Conservation (phyloP, 106 monocot genomes). For the Dioscorea zingiberensis region DNA sequence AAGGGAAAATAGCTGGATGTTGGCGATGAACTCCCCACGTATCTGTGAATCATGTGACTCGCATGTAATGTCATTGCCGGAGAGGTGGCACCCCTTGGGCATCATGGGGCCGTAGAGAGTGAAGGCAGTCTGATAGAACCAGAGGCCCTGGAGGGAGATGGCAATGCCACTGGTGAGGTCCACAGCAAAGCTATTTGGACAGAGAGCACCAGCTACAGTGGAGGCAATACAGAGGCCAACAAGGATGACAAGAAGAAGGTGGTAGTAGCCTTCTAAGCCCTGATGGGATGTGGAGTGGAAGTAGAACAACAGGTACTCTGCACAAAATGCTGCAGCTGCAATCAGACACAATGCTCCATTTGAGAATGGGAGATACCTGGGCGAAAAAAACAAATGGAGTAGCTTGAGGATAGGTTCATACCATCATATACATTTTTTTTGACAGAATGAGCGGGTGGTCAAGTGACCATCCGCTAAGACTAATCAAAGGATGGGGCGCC, state of each 20-base stretch:
- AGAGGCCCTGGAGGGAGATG: conserved; percentile 90
- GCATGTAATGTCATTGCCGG: conserved; percentile 47
- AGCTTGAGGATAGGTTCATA: too few species aligned
- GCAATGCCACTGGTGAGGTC: conserved; percentile 51
- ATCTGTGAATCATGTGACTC: conserved; percentile 26
- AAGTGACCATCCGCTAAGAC: too few species aligned
- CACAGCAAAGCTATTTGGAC: conserved; percentile 48
- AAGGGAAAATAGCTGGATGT: conserved; percentile 69
- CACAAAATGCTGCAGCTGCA: conserved; percentile 65
- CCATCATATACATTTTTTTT: too few species aligned
- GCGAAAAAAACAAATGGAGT: not conserved
- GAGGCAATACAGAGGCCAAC: conserved; percentile 66
- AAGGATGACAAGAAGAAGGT: conserved; percentile 77
- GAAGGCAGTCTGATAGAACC: conserved; percentile 99
- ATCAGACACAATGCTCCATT: conserved; percentile 71
- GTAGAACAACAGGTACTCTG: conserved; percentile 89
- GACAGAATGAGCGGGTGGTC: too few species aligned
- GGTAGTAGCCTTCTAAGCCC: conserved; percentile 94
- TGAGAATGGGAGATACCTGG: conserved; percentile 58
- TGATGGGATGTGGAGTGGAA: conserved; percentile 90
- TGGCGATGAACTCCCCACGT: conserved; percentile 73
- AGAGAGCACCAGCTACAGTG: conserved; percentile 47
- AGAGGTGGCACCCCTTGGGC: conserved; percentile 71
- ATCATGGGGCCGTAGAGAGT: conserved; percentile 94
- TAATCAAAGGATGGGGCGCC: too few species aligned